Percentiles rank a stretch among this genome's conserved stretches.
Conservation (phyloP, 116 monocot species). For the Phalaenopsis hybrid region DNA sequence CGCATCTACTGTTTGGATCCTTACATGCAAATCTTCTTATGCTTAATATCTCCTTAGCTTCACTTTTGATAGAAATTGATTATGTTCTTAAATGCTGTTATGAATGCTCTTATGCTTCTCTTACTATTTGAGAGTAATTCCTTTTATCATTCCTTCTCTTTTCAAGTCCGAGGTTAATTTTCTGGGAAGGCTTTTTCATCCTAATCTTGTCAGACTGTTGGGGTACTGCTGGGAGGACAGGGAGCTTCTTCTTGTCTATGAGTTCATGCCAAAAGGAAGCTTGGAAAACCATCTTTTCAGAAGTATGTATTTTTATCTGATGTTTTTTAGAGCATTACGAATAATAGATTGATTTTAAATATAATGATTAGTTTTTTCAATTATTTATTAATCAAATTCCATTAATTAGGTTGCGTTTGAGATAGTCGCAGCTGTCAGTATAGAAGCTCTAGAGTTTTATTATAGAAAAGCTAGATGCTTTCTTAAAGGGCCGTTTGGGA, state of each 20-base stretch:
- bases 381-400: neutral
- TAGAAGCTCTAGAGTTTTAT: too few species aligned
- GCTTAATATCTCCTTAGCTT: too few species aligned
- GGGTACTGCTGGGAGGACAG: conserved; percentile 32
- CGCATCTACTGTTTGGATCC: too few species aligned
- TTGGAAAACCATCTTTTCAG: conserved; percentile 32
- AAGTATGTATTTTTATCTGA: conserved; percentile 20
- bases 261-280: conserved; percentile 30
- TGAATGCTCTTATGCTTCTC: neutral
- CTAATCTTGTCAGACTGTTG: conserved; percentile 29
- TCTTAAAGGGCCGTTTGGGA: too few species aligned
- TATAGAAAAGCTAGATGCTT: too few species aligned
- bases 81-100: too few species aligned
- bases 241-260: conserved; percentile 31
- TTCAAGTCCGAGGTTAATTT: conserved; percentile 28
- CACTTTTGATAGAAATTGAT: too few species aligned
- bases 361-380: neutral
- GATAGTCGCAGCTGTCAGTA: too few species aligned
- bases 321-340: neutral
- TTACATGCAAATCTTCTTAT: too few species aligned
- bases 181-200: conserved; percentile 30
- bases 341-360: neutral
- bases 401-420: too few species aligned
- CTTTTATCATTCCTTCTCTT: neutral
- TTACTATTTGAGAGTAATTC: neutral